Evolutionary conservation across 2,329 filamentous ascomycete species (phyloP).

Genomic region (Ophiostoma fasciatum): DNA sequence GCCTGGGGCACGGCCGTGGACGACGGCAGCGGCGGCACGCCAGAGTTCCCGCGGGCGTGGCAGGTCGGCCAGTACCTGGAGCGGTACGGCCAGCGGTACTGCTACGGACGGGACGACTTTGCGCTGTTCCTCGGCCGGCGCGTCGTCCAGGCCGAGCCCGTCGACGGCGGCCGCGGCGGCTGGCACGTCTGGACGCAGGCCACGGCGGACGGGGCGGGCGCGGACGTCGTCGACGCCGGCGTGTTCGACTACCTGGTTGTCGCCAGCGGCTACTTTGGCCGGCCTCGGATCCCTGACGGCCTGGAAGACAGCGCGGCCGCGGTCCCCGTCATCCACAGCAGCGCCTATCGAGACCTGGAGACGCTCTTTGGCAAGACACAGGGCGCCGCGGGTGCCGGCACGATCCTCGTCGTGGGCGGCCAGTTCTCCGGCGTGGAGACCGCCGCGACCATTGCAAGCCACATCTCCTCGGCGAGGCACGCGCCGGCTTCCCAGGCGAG

Average conservation of each 20-base stretch:
- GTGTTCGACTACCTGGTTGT: conserved; percentile 60
- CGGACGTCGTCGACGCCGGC: conserved; percentile 23
- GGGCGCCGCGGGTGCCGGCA: conserved; percentile 22
- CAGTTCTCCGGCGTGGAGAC: conserved; percentile 75
- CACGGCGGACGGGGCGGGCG: conserved; percentile 14
- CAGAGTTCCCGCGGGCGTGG: conserved; percentile 62
- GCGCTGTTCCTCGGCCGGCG: conserved; percentile 34
- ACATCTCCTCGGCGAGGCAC: conserved; percentile 50
- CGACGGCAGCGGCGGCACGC: conserved; percentile 14
- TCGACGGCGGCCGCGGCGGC: conserved; percentile 13
- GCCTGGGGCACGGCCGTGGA: conserved; percentile 42
- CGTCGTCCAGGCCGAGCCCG: conserved; percentile 26
- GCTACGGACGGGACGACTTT: conserved; percentile 21
- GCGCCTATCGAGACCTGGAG: conserved; percentile 42
- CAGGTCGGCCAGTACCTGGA: conserved; percentile 61
- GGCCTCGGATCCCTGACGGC: conserved; percentile 35
- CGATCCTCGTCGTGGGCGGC: conserved; percentile 61
- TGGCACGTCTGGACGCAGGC: conserved; percentile 23
- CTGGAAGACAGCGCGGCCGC: conserved; percentile 25
- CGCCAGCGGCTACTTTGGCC: conserved; percentile 63
- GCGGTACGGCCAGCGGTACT: conserved; percentile 45
- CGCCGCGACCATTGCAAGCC: conserved; percentile 54
- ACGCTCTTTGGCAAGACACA: conserved; percentile 27
- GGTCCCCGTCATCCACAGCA: conserved; percentile 51
- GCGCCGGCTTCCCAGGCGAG: conserved; percentile 24